These are phyloP conservation scores for Malassezia cuniculi DNA, from an alignment of 1,284 basidiomycete species.

Conservation along the genomic window DNA sequence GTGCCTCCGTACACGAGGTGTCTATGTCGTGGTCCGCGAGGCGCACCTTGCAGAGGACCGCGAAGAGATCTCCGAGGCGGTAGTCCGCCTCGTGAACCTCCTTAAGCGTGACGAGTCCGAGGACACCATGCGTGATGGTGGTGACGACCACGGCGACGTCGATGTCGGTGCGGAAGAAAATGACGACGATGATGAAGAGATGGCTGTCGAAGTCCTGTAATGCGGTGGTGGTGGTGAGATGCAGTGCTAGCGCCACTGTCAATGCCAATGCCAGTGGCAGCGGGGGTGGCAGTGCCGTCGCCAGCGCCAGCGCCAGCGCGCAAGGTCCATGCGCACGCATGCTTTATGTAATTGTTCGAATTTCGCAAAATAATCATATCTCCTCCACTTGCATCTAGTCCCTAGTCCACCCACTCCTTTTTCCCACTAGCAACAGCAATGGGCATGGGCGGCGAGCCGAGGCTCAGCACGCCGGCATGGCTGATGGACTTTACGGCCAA, in stretches of 20 bases:
- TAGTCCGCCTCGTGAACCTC: conserved; percentile 40
- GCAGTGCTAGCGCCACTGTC: too few species aligned
- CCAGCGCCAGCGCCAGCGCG: too few species aligned
- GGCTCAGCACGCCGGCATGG: conserved; percentile 12
- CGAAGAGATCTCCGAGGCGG: conserved; percentile 51
- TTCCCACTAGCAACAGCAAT: too few species aligned
- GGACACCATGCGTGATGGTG: conserved; percentile 21
- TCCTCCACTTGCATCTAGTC: too few species aligned
- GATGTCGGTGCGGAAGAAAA: conserved; percentile 20
- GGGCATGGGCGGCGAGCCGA: too few species aligned
- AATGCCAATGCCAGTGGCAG: too few species aligned
- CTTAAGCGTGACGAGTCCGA: conserved; percentile 40
- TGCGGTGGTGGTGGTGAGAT: too few species aligned
- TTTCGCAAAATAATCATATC: too few species aligned
- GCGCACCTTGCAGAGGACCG: conserved; percentile 68
- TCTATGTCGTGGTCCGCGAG: conserved; percentile 72
- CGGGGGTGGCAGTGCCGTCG: too few species aligned
- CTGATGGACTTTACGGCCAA: conserved; percentile 33
- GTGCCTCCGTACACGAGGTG: conserved; percentile 63
- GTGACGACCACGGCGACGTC: conserved; percentile 19
- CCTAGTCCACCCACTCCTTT: too few species aligned
- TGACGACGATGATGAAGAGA: conserved; percentile 17
- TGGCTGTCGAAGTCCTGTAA: conserved; percentile 7
- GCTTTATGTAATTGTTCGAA: too few species aligned
- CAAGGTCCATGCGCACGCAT: too few species aligned